These are phyloP conservation scores for Coniella lustricola DNA, from an alignment of 2,329 filamentous ascomycete genomes.

Conservation along the genomic window DNA sequence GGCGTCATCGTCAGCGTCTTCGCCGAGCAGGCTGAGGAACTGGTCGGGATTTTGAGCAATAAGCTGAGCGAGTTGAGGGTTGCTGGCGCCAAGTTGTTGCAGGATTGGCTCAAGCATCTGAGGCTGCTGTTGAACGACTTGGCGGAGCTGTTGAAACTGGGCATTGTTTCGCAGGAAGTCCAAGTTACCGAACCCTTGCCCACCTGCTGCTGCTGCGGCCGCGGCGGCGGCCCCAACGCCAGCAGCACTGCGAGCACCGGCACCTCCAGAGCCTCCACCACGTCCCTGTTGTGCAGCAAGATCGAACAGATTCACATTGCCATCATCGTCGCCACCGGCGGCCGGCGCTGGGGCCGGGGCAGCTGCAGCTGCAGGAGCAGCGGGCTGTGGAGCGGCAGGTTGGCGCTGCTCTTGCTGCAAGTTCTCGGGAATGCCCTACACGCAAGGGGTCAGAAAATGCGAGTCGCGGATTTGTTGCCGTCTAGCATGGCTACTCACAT, in stretches of 20 bases:
- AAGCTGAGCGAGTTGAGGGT: conserved; percentile 86
- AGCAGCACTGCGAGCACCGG: conserved; percentile 32
- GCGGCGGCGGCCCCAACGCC: conserved; percentile 44
- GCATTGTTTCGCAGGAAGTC: conserved; percentile 93
- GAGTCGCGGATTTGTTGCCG: background rate
- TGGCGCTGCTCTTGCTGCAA: conserved; percentile 49
- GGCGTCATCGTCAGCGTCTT: conserved; percentile 78
- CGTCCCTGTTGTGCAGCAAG: conserved; percentile 72
- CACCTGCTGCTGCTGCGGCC: conserved; percentile 37
- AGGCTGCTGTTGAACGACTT: conserved; percentile 94
- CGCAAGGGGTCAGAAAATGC: background rate
- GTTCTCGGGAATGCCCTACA: conserved; percentile 82
- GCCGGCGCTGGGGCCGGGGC: conserved; percentile 33
- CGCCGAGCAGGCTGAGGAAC: conserved; percentile 83
- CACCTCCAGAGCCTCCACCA: conserved; percentile 35
- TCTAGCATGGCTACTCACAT: conserved; percentile 44
- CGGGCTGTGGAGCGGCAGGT: conserved; percentile 17
- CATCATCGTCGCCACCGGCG: conserved; percentile 50
- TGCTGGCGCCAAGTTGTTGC: conserved; percentile 89
- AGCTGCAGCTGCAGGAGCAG: conserved; percentile 34
- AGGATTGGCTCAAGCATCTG: conserved; percentile 98
- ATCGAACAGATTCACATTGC: conserved; percentile 83
- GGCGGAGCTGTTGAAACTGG: conserved; percentile 95
- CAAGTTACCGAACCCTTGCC: conserved; percentile 62
- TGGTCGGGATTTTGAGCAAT: conserved; percentile 90